Base-by-base conservation (phyloP, 2,329 filamentous ascomycete species). In the Arthrobotrys pseudoclavata region DNA sequence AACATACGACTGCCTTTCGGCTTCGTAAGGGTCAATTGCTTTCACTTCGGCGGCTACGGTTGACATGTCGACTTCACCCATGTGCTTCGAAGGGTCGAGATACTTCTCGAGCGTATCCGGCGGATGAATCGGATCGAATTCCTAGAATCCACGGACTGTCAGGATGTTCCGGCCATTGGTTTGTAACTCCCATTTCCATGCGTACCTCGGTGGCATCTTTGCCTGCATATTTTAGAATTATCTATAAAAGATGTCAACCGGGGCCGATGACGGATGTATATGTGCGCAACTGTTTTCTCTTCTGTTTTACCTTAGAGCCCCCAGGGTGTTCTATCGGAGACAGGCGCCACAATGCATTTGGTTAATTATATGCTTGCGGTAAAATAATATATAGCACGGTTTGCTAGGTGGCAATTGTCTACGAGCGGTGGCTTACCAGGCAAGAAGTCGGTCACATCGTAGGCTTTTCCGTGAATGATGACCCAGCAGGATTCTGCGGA, bases 211-310 rank as follows among this genome's bases (percentile, higher is more conserved):
- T 96, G 45, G 94, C 94, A 86, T 97, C 94, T 87, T 95, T 96
- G 81, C 94, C 94, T 31, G 94, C 94, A 85, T 97, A 97, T 86
- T 97, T 97, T 80, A 99, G 88, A 82, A 99, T 98, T 83, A 98
- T 96, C 83, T 95, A 47, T 18, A 57, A 34, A 13, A 4, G 12
- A 37, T 10, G 29, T 22, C 10, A 34, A 37, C 9, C 6, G 10
- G 12, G 15, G 4, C 10, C 18, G 15, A 5, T 13, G 50, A 26
- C n/a, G 48, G 1, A 18, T 40, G 37, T 13, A 15, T 12, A n/a
- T 3, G 6, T n/a, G 15, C 13, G 26, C 10, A 34, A 34, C 1
- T 34, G 4, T 34, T 5, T 24, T 18, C 15, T 47, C 18, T 12
- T 31, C 4, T 40, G 18, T 12, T 47, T 34, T 34, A 77, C 74